A percentile compares a stretch with the other conserved stretches of the same genome.
These are phyloP conservation scores for Maudiozyma barnettii DNA, from an alignment of 805 yeast genomes.

Conservation along the genomic window DNA sequence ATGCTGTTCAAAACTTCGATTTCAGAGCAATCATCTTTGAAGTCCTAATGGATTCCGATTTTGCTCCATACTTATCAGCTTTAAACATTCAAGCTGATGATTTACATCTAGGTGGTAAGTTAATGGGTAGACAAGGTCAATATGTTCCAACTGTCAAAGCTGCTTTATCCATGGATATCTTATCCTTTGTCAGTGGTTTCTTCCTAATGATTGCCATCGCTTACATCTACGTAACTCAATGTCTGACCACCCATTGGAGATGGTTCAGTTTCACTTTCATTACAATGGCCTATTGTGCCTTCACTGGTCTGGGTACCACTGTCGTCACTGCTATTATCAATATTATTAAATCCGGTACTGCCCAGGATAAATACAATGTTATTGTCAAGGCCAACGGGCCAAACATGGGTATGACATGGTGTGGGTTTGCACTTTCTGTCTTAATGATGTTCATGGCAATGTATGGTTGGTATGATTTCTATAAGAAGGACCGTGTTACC, in stretches of 20 bases:
- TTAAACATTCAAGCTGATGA: slow-evolving; percentile 20
- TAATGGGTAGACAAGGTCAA: slow-evolving; percentile 22
- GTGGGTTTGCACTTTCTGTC: slow-evolving; percentile 21
- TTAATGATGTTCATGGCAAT: slow-evolving; percentile 12
- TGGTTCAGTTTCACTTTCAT: slow-evolving; percentile 15
- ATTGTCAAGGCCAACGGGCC: slow-evolving; percentile 18
- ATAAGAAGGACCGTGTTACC: neutral
- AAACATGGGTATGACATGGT: slow-evolving; percentile 25
- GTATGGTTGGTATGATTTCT: slow-evolving; percentile 6
- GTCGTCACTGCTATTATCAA: slow-evolving; percentile 22
- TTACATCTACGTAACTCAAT: slow-evolving; percentile 4
- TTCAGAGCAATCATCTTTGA: slow-evolving; percentile 25
- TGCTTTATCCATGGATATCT: slow-evolving; percentile 21
- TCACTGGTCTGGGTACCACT: slow-evolving; percentile 24
- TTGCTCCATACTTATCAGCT: slow-evolving; percentile 25
- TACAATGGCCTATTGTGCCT: slow-evolving; percentile 17
- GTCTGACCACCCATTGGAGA: slow-evolving; percentile 5
- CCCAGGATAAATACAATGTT: slow-evolving; percentile 25
- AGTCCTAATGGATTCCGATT: slow-evolving; percentile 23
- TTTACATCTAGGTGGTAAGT: slow-evolving; percentile 24
- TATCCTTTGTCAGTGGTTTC: slow-evolving; percentile 20
- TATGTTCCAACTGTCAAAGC: slow-evolving; percentile 29
- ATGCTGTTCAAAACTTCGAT: slow-evolving; percentile 28
- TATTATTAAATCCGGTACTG: slow-evolving; percentile 26
- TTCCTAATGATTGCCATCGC: slow-evolving; percentile 11